A percentile compares a stretch with the other conserved stretches of the same genome.
Evolutionary conservation across 495 filamentous ascomycete species (phyloP).

Genomic region (Penicillium canariense): DNA sequence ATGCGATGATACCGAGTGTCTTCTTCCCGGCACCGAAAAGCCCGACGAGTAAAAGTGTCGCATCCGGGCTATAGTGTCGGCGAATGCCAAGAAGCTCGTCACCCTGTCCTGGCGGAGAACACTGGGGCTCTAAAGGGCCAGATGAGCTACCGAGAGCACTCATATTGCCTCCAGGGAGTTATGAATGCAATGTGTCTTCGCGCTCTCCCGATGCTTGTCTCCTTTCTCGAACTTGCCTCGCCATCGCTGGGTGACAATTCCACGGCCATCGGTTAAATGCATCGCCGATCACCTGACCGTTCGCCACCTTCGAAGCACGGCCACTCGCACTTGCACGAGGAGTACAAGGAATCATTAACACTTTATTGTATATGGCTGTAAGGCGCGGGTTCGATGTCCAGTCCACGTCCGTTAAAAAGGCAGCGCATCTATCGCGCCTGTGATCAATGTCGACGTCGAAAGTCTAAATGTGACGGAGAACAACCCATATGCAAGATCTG

Average conservation of each 20-base stretch:
- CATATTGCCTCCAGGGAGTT: background rate
- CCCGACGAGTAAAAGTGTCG: slow-evolving; percentile 69
- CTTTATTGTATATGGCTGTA: background rate
- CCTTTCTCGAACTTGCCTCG: too few species aligned
- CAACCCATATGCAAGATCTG: slow-evolving; percentile 59
- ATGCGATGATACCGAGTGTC: slow-evolving; percentile 69
- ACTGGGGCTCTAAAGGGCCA: background rate
- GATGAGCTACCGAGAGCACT: background rate
- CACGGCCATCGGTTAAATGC: slow-evolving; percentile 12
- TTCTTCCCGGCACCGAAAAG: slow-evolving; percentile 67
- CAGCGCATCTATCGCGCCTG: slow-evolving; percentile 59
- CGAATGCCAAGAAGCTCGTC: slow-evolving; percentile 1
- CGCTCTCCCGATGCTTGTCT: background rate
- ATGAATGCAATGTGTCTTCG: background rate
- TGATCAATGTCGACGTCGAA: slow-evolving; percentile 57
- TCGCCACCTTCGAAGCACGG: background rate
- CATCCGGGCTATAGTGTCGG: slow-evolving; percentile 29
- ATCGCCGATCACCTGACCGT: slow-evolving; percentile 20
- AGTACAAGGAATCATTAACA: background rate
- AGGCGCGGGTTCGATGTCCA: slow-evolving; percentile 5
- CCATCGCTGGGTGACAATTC: background rate
- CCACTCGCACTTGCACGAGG: background rate
- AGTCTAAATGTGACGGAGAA: slow-evolving; percentile 59
- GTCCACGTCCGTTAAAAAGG: slow-evolving; percentile 26
- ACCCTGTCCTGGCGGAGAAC: background rate